Evolutionary conservation across 768 basidiomycete genomes (phyloP).

Genomic region (Phaeotremella skinneri): DNA sequence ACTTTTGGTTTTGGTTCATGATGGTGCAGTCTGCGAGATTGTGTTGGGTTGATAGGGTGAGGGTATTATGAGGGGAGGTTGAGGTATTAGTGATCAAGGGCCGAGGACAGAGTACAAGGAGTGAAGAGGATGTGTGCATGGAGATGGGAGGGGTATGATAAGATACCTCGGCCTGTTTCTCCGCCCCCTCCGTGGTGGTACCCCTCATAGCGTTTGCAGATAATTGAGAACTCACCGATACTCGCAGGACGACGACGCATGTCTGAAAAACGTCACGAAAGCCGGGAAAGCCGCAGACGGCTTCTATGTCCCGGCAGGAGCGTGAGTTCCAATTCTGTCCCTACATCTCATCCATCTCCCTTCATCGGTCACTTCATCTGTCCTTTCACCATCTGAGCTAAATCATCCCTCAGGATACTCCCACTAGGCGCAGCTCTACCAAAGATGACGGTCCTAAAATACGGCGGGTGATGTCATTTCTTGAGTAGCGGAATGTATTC

Average conservation of each 20-base stretch:
- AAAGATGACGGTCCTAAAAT: conserved; percentile 48
- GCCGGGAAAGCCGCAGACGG: conserved; percentile 37
- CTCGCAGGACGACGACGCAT: conserved; percentile 43
- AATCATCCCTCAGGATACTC: conserved; percentile 25
- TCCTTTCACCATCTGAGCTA: neutral
- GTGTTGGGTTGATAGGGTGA: neutral
- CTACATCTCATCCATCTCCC: too few species aligned
- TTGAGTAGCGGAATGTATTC: neutral
- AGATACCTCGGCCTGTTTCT: too few species aligned
- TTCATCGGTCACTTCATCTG: neutral
- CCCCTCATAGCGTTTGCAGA: too few species aligned
- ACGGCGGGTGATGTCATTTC: conserved; percentile 39
- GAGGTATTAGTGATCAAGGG: neutral
- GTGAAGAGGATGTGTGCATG: neutral
- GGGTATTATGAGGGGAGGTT: neutral
- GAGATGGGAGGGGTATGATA: neutral
- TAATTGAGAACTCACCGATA: too few species aligned
- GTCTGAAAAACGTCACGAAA: conserved; percentile 40
- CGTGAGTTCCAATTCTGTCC: conserved; percentile 23
- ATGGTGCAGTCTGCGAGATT: neutral
- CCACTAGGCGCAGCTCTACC: conserved; percentile 48
- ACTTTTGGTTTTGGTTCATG: neutral
- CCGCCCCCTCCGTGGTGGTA: too few species aligned
- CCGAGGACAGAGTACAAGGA: neutral
- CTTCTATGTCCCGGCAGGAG: conserved; percentile 43